Percentiles rank a stretch among this genome's conserved stretches.
Conservation (phyloP, 192 early-diverging fungal species). For the Spizellomyces punctatus region DNA sequence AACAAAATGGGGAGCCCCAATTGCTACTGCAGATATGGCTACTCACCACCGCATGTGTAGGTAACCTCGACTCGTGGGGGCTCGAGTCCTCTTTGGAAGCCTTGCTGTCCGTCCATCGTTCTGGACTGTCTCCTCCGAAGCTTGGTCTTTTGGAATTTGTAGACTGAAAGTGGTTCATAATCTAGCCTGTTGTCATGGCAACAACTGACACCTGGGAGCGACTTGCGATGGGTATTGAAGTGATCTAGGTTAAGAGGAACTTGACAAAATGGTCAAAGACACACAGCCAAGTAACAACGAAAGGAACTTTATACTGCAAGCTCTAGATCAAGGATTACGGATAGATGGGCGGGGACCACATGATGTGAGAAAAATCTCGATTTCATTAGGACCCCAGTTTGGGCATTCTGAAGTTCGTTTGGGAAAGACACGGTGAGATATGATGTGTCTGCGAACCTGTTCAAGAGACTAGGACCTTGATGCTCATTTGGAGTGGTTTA, state of each 20-base stretch:
- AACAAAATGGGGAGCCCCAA: not conserved
- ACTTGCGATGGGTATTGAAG: too few species aligned
- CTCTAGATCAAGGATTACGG: constrained; percentile 69
- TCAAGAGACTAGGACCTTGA: too few species aligned
- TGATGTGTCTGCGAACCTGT: not conserved
- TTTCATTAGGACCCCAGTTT: constrained; percentile 68
- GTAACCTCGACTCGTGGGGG: constrained; percentile 38
- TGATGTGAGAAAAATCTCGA: constrained; percentile 68
- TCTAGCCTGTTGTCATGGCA: too few species aligned
- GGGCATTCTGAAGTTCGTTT: constrained; percentile 79
- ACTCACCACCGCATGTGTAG: constrained; percentile 51
- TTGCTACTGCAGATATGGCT: not conserved
- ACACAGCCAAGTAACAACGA: constrained; percentile 69
- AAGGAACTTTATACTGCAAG: constrained; percentile 70
- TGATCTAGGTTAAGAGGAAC: too few species aligned
- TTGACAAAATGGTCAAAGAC: constrained; percentile 25
- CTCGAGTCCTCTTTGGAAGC: not conserved
- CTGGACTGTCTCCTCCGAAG: too few species aligned
- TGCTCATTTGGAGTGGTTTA: not conserved
- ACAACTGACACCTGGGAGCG: too few species aligned
- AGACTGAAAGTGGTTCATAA: too few species aligned
- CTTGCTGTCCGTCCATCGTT: not conserved
- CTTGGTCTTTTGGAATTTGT: too few species aligned
- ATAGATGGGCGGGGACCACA: constrained; percentile 78
- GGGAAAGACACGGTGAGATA: constrained; percentile 69